A percentile compares a stretch with the other conserved stretches of the same genome.
Evolutionary conservation across 371 early-diverging fungal species (phyloP).

Genomic region (Rhizopus microsporus): DNA sequence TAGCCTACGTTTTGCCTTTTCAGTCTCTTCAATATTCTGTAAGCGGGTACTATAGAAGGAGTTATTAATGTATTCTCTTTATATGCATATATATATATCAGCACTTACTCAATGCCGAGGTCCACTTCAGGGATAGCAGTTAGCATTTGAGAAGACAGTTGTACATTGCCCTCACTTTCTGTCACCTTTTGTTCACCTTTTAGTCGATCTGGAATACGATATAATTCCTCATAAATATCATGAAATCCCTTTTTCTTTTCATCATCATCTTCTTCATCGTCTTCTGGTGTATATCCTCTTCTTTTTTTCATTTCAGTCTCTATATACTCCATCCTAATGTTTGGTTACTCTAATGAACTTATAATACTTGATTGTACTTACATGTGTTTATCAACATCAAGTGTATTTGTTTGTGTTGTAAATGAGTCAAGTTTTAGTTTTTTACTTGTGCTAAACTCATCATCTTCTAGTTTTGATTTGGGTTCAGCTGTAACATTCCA

Average conservation of each 20-base stretch:
- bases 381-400: constrained; percentile 90
- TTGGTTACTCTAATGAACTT: not conserved
- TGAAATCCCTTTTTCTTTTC: constrained; percentile 18
- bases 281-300: constrained; percentile 19
- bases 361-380: constrained; percentile 14
- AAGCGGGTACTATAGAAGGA: constrained; percentile 59
- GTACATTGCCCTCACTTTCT: constrained; percentile 83
- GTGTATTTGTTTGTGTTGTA: constrained; percentile 78
- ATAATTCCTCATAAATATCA: constrained; percentile 65
- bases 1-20: constrained; percentile 73
- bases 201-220: constrained; percentile 72
- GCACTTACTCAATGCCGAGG: constrained; percentile 77
- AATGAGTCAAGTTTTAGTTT: constrained; percentile 60
- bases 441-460: constrained; percentile 9
- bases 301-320: constrained; percentile 29
- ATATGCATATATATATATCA: not conserved
- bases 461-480: constrained; percentile 25
- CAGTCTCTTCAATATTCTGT: constrained; percentile 85
- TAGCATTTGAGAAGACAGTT: constrained; percentile 86
- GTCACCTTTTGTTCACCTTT: constrained; percentile 55
- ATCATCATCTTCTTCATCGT: constrained; percentile 39
- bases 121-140: constrained; percentile 95
- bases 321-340: constrained; percentile 70
- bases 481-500: constrained; percentile 58
- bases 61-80: not conserved